Evolutionary conservation across 2,329 filamentous ascomycete genomes (phyloP), one percentile per base, ranked within the genome.

Genomic region (Clonostachys solani): DNA sequence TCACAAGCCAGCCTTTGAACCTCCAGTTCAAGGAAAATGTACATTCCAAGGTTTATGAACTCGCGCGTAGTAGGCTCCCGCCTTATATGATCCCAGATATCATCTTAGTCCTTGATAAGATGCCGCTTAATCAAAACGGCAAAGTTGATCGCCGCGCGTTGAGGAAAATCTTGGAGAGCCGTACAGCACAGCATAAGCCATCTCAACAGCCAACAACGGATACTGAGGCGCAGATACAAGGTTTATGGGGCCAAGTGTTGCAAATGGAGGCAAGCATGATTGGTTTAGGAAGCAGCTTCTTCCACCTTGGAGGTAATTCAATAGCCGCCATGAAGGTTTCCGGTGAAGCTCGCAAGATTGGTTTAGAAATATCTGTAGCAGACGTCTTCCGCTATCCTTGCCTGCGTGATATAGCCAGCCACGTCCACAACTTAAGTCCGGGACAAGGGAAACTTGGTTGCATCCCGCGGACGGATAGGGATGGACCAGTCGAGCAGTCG

Each of bases 291-390:
- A 74, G 81, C 54, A 80, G 75, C 61, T 83, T 84, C 62, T 82
- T 84, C 69, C 70, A 72, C 3, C 69, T 82, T 0, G 80, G 80
- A 1, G 80, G 80, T 19, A 79, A 83, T 60, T 83, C 80, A 0
- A 76, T 83, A 18, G 63, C 71, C 2, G 79, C 79, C 3, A 85
- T 84, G 78, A 80, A 77, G 56, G 63, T 84, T 1, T 80, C 83
- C 1, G 75, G 79, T 4, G 40, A 47, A 7, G 40, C 48, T 12
- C 18, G 38, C 6, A 46, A 42, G 17, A 29, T 49, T n/a, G 33
- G 35, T 5, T 23, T 48, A 8, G 19, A n/a, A 10, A 15, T 43
- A 6, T 23, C 42, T 10, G 46, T 48, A 13, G 35, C 23, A 9
- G 36, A 45, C 17, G 18, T 48, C 17, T 48, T 48, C 36, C 35